Percentiles rank a stretch among this genome's conserved stretches.
Conservation (phyloP, 192 early-diverging fungal genomes). For the Allomyces macrogynus region DNA sequence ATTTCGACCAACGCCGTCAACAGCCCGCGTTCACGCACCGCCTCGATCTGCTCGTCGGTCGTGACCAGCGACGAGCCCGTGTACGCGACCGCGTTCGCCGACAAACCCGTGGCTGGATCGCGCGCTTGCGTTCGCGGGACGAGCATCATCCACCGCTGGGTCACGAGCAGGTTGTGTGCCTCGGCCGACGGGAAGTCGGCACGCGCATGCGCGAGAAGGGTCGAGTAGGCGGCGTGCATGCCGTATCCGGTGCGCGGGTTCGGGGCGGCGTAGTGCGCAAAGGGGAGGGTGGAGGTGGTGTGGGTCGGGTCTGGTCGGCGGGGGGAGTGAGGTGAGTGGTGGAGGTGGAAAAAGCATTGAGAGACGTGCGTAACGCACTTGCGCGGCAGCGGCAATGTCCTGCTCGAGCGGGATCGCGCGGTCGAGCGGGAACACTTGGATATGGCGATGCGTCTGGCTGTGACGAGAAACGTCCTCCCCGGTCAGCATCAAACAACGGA, state of each 20-base stretch:
- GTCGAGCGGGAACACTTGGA: conserved; percentile 28
- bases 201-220: not conserved
- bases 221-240: not conserved
- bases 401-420: not conserved
- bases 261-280: not conserved
- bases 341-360: not conserved
- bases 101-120: not conserved
- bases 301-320: too few relatives aligned
- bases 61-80: not conserved
- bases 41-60: not conserved
- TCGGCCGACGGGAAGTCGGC: not conserved
- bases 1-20: not conserved
- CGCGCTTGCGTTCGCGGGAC: not conserved
- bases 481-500: not conserved
- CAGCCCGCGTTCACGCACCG: not conserved
- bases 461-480: not conserved
- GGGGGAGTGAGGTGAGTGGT: not conserved
- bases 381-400: not conserved
- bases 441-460: conserved; percentile 35
- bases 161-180: not conserved
- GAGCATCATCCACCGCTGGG: not conserved
- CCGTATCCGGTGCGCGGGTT: not conserved
- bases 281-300: too few relatives aligned
- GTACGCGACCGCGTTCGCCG: not conserved
- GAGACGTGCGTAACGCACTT: too few relatives aligned